A percentile compares a stretch with the other conserved stretches of the same genome.
Evolutionary conservation across 108 stramenopile genomes (phyloP).

Genomic region (Pseudonitzschia multistriata): DNA sequence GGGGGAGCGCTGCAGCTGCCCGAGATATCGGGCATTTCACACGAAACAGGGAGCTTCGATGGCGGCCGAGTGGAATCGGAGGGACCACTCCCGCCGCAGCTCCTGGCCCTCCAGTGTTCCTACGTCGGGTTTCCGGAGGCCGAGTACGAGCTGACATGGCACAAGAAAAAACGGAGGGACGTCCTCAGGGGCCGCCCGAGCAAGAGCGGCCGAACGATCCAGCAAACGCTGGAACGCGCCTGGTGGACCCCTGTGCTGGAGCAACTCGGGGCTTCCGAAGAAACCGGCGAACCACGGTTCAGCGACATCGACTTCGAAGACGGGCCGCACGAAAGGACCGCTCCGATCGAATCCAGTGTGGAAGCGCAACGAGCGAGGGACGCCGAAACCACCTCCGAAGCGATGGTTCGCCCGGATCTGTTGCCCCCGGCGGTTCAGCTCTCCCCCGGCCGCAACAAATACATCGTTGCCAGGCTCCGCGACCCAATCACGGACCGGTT

Average conservation of each 20-base stretch:
- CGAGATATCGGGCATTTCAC: neutral
- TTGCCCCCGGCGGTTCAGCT: slow-evolving; percentile 54
- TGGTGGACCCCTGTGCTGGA: slow-evolving; percentile 70
- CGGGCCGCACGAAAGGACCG: neutral
- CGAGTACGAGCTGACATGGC: slow-evolving; percentile 26
- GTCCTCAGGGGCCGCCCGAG: slow-evolving; percentile 9
- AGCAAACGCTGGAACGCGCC: slow-evolving; percentile 45
- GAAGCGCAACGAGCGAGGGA: neutral
- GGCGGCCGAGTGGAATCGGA: no score
- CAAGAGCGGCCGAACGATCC: slow-evolving; percentile 49
- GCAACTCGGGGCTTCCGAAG: slow-evolving; percentile 15
- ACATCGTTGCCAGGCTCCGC: slow-evolving; percentile 50
- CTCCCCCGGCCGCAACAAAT: slow-evolving; percentile 67
- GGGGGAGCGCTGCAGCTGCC: slow-evolving; percentile 63
- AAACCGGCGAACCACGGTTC: neutral
- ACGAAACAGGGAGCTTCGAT: no score
- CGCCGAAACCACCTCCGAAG: neutral
- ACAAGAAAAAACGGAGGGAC: slow-evolving; percentile 16
- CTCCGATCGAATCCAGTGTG: neutral
- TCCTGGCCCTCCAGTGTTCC: slow-evolving; percentile 75
- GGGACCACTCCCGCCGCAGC: no score
- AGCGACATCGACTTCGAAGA: neutral
- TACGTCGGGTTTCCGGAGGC: slow-evolving; percentile 54
- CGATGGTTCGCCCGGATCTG: slow-evolving; percentile 5
- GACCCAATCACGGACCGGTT: neutral